Evolutionary conservation across 345 rosid species (phyloP).

Genomic region (Camelina hispida): DNA sequence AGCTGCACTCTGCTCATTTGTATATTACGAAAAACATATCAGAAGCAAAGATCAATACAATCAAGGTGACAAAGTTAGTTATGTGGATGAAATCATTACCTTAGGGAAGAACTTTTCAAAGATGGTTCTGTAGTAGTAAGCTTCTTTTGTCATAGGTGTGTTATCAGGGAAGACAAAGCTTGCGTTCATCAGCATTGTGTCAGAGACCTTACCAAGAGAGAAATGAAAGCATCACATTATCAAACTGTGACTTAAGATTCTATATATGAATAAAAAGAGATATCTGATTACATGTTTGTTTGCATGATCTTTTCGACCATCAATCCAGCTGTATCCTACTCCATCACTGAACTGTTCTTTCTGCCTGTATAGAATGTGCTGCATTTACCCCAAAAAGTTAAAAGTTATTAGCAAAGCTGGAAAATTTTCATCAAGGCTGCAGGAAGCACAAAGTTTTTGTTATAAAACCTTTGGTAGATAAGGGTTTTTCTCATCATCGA

Average conservation of each 20-base stretch:
- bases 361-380: slow-evolving; percentile 83
- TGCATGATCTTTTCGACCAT: slow-evolving; percentile 82
- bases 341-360: slow-evolving; percentile 94
- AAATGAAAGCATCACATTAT: neutral
- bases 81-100: slow-evolving; percentile 45
- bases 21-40: slow-evolving; percentile 35
- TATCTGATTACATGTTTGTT: slow-evolving; percentile 56
- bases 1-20: slow-evolving; percentile 66
- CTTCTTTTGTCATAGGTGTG: slow-evolving; percentile 84
- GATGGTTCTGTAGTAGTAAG: slow-evolving; percentile 75
- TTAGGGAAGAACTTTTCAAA: slow-evolving; percentile 82
- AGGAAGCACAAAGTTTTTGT: slow-evolving; percentile 16
- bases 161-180: slow-evolving; percentile 80
- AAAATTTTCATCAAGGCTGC: neutral
- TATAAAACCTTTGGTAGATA: slow-evolving; percentile 72
- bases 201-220: slow-evolving; percentile 61
- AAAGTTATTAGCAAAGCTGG: slow-evolving; percentile 31
- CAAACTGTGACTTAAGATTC: slow-evolving; percentile 14
- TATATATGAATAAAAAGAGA: neutral
- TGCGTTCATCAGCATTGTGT: slow-evolving; percentile 76
- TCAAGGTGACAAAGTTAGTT: neutral
- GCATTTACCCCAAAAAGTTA: slow-evolving; percentile 30
- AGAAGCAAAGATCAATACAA: slow-evolving; percentile 11
- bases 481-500: slow-evolving; percentile 74
- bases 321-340: slow-evolving; percentile 91